Percentiles rank a stretch among this genome's conserved stretches.
phyloP scores from a whole-genome alignment of 805 yeast species.

The Candida mattraensis region DNA sequence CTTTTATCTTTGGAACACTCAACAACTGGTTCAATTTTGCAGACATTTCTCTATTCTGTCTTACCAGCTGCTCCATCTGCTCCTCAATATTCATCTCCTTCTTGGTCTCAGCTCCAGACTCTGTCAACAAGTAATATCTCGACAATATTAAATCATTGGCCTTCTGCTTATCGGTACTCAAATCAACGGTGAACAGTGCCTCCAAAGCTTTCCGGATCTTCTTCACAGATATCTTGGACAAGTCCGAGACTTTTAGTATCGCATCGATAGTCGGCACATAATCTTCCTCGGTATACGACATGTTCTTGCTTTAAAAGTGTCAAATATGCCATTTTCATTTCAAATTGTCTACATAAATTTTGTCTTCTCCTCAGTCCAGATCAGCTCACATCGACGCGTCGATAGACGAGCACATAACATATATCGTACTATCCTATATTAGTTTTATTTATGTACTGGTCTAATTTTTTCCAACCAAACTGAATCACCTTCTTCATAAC shows the following conservation, averaged over 20 bases:
- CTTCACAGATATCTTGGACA: slow-evolving; percentile 69
- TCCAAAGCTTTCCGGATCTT: slow-evolving; percentile 71
- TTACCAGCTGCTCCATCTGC: slow-evolving; percentile 39
- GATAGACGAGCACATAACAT: no score
- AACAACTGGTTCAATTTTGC: slow-evolving; percentile 37
- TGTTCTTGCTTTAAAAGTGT: background rate
- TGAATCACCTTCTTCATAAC: slow-evolving; percentile 1
- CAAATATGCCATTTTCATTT: no score
- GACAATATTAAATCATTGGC: slow-evolving; percentile 61
- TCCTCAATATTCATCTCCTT: slow-evolving; percentile 16
- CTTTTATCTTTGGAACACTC: slow-evolving; percentile 20
- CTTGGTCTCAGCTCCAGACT: slow-evolving; percentile 26
- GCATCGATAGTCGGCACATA: slow-evolving; percentile 71
- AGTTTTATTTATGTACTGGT: no score
- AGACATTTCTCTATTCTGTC: slow-evolving; percentile 43
- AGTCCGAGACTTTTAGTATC: slow-evolving; percentile 66
- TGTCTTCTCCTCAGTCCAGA: no score
- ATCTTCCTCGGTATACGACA: slow-evolving; percentile 22
- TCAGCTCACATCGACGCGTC: slow-evolving; percentile 1
- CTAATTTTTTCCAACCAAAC: background rate
- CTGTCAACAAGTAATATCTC: slow-evolving; percentile 51
- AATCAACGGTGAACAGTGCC: slow-evolving; percentile 59
- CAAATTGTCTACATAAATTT: no score
- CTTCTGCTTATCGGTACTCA: slow-evolving; percentile 47
- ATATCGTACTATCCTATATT: no score